Conservation (phyloP, 352 stramenopile species). For the Plasmopara muralis region DNA sequence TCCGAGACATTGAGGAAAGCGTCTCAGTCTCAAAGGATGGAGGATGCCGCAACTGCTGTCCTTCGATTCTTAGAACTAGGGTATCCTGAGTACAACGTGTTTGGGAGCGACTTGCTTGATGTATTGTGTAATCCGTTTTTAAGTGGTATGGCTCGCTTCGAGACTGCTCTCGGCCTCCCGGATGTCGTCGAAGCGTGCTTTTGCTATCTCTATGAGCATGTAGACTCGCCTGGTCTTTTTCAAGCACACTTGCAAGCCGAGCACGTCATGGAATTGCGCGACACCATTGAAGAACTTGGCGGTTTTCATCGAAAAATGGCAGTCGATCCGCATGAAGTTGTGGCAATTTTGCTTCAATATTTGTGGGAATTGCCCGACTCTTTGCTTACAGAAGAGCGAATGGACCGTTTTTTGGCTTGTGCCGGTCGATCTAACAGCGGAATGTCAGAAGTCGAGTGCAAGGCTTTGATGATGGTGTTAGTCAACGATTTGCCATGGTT, state of each 20-base stretch:
- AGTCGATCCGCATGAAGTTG: slow-evolving; percentile 72
- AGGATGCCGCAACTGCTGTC: slow-evolving; percentile 63
- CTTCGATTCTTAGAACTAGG: slow-evolving; percentile 79
- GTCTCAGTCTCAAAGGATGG: slow-evolving; percentile 50
- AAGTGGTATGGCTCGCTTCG: slow-evolving; percentile 77
- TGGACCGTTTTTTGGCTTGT: slow-evolving; percentile 66
- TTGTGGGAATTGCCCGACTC: slow-evolving; percentile 77
- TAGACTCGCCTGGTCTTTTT: slow-evolving; percentile 73
- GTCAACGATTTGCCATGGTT: slow-evolving; percentile 81
- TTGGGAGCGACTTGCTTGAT: slow-evolving; percentile 63
- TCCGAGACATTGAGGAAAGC: slow-evolving; percentile 60
- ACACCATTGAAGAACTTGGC: slow-evolving; percentile 75
- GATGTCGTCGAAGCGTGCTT: slow-evolving; percentile 76
- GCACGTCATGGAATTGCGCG: slow-evolving; percentile 71
- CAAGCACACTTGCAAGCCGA: slow-evolving; percentile 72
- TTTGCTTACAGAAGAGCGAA: slow-evolving; percentile 61
- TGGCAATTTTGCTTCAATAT: slow-evolving; percentile 73
- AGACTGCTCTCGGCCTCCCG: slow-evolving; percentile 74
- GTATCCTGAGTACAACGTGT: slow-evolving; percentile 81
- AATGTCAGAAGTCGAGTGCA: slow-evolving; percentile 50
- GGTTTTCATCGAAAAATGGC: slow-evolving; percentile 81
- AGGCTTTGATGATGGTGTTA: slow-evolving; percentile 52
- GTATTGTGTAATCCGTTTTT: slow-evolving; percentile 82
- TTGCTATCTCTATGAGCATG: slow-evolving; percentile 69
- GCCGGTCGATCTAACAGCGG: slow-evolving; percentile 22